Evolutionary conservation across 2,329 filamentous ascomycete genomes (phyloP).

Genomic region (Penicillium sp.): DNA sequence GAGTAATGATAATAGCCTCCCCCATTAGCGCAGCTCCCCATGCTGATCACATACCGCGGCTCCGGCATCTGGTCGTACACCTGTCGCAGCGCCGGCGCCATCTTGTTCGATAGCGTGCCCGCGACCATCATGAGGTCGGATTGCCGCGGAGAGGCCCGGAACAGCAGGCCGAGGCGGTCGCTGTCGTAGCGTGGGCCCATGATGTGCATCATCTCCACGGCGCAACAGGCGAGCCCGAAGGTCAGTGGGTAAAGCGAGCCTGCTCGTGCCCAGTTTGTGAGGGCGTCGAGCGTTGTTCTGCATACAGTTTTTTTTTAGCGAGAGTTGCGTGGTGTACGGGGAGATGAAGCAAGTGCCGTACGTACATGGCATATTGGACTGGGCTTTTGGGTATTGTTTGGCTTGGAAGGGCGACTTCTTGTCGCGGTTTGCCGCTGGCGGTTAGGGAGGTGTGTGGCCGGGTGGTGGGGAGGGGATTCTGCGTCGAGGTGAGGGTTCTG

Average conservation of each 20-base stretch:
- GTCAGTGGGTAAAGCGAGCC: constrained; percentile 91
- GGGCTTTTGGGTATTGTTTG: too few species aligned
- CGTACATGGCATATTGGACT: too few species aligned
- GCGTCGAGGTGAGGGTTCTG: too few species aligned
- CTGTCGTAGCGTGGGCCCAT: constrained; percentile 90
- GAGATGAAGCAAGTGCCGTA: too few species aligned
- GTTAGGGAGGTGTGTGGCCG: too few species aligned
- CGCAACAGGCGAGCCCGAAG: constrained; percentile 88
- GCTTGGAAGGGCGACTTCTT: too few species aligned
- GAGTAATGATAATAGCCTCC: constrained; percentile 89
- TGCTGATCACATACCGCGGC: constrained; percentile 83
- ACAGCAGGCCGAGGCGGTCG: constrained; percentile 86
- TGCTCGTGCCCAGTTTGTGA: constrained; percentile 87
- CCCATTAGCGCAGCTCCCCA: constrained; percentile 85
- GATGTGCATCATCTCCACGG: constrained; percentile 92
- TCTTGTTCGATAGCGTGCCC: constrained; percentile 93
- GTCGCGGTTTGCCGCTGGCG: too few species aligned
- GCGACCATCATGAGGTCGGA: constrained; percentile 94
- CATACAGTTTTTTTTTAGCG: too few species aligned
- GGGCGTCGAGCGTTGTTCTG: constrained; percentile 64
- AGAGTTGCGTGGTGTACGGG: too few species aligned
- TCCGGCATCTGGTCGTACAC: constrained; percentile 97
- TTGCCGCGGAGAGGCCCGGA: constrained; percentile 84
- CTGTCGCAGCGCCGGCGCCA: constrained; percentile 87
- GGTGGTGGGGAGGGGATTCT: too few species aligned